Conservation (phyloP, 2,329 filamentous ascomycete genomes). For the Thelonectria discophora region DNA sequence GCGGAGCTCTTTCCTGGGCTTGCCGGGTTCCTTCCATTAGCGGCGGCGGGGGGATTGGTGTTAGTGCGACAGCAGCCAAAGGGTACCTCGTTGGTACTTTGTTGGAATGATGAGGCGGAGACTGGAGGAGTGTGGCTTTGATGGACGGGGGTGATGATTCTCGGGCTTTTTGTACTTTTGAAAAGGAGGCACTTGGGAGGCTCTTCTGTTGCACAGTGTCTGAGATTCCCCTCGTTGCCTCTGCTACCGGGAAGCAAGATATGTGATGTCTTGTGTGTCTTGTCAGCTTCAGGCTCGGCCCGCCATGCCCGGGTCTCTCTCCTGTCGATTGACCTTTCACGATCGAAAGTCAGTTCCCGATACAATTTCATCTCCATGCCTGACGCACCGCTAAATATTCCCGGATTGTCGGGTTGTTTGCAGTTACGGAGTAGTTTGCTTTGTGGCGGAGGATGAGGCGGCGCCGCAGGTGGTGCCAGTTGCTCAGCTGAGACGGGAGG, state of each 20-base stretch:
- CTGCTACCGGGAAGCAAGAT: neutral
- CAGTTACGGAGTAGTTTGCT: neutral
- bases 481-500: slow-evolving; percentile 8
- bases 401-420: neutral
- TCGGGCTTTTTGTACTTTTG: neutral
- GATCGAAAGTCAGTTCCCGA: neutral
- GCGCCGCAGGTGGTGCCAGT: neutral
- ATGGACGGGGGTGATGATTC: neutral
- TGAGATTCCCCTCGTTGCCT: neutral
- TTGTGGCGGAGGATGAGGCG: slow-evolving; percentile 13
- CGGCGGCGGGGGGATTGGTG: neutral
- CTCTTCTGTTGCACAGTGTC: neutral
- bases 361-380: neutral
- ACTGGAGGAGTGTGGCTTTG: too few species aligned
- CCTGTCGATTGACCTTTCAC: neutral
- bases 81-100: neutral
- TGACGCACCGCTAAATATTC: neutral
- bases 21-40: neutral
- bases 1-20: neutral
- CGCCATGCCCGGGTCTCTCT: neutral
- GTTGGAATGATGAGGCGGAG: neutral
- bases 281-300: neutral
- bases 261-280: neutral
- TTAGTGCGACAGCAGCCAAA: neutral
- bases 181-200: neutral